Conservation (phyloP, 2,329 filamentous ascomycete species). For the Fusarium graminum region DNA sequence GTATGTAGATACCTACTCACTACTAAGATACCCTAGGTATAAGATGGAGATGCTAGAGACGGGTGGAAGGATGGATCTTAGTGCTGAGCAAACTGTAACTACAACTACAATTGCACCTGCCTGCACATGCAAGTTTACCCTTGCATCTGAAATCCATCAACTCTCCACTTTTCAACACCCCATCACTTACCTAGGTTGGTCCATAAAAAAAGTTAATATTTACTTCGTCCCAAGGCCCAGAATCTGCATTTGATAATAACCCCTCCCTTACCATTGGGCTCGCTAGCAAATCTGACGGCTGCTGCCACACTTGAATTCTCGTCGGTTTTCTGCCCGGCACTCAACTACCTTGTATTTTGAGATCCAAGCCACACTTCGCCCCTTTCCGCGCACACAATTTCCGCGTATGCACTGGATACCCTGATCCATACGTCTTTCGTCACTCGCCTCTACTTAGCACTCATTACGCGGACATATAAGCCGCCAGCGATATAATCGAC, state of each 20-base stretch:
- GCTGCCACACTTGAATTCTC: neutral
- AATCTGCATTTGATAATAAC: slow-evolving; percentile 17
- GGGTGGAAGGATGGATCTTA: too few relatives aligned
- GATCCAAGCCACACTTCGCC: slow-evolving; percentile 7
- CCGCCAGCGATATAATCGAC: slow-evolving; percentile 4
- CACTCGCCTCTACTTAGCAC: slow-evolving; percentile 13
- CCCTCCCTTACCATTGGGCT: slow-evolving; percentile 4
- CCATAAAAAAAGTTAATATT: slow-evolving; percentile 34
- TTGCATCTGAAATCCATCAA: neutral
- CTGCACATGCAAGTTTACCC: too few relatives aligned
- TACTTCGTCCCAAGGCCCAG: slow-evolving; percentile 13
- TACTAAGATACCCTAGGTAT: too few relatives aligned
- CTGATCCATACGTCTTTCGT: slow-evolving; percentile 3
- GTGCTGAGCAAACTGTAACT: neutral
- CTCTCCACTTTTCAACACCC: slow-evolving; percentile 11
- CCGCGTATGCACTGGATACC: slow-evolving; percentile 10
- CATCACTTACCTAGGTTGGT: slow-evolving; percentile 8
- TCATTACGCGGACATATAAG: slow-evolving; percentile 14
- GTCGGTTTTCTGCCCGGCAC: neutral
- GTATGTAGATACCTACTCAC: too few relatives aligned
- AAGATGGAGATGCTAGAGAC: too few relatives aligned
- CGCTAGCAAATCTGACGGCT: neutral
- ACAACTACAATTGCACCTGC: too few relatives aligned
- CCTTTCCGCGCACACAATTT: slow-evolving; percentile 12
- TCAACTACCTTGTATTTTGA: neutral